Base-by-base conservation (phyloP, 73 alveolate genomes). In the Paramecium octaurelia region DNA sequence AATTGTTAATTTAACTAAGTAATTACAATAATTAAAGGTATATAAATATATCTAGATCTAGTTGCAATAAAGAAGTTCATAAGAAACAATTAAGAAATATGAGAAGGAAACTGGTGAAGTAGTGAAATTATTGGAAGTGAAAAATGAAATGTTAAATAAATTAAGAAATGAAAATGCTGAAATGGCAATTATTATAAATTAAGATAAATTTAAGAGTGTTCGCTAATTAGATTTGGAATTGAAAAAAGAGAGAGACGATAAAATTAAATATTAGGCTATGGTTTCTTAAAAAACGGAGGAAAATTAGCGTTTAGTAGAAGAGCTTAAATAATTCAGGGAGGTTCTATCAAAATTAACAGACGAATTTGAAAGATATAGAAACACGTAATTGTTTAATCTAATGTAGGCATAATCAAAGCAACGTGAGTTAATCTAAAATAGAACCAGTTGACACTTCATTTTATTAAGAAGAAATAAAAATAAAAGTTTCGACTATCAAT, bases 131-230 rank as follows among this genome's bases (percentile, higher is more conserved):
- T 60, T 89, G 14, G 94, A 89, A 12, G 94, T 89, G 14, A 89
- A 89, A 46, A 89, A 89, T 89, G 94, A 89, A 89, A 71, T 73
- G 94, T 35, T 89, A 16, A 60, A 89, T 43, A 89, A 71, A 71
- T 9, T 89, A 44, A 89, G 94, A 71, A 68, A 70, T 57, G 94
- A 89, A 54, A 83, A 70, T 69, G 94, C 94, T 7, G 94, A 89
- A 43, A 20, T 89, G 43, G 86, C 94, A 24, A 58, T 89, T 8
- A 64, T 89, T 0, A 44, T 89, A 10, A 89, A 89, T 70, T 70
- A 89, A 50, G 94, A 89, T 40, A 89, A 89, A 44, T 89, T 70
- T 46, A 89, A 89, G 40, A 44, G 85, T 6, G 75, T 89, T 10
- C 76, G 94, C 43, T 27, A 69, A 31, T 20, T 71, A 27, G 88